Base-by-base conservation (phyloP, 441 rosid species). In the Populus tomentosa region DNA sequence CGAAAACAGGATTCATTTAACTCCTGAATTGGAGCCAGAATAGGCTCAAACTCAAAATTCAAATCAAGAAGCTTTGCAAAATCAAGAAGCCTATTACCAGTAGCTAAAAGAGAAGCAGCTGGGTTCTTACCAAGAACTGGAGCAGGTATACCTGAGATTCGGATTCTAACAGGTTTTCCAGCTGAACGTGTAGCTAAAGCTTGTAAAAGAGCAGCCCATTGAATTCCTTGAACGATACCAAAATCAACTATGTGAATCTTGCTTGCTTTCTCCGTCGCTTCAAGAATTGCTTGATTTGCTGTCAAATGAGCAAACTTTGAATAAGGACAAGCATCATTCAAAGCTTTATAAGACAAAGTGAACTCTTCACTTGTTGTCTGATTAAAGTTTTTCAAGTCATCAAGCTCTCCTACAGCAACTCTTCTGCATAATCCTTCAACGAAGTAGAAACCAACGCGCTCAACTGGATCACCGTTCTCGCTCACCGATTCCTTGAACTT, bases 171-270 rank as follows among this genome's bases (percentile, higher is more conserved):
- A 10, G 99, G 98, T 76, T 90, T 95, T 10, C 94, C 98, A 0
- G 88, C 71, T 3, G 91, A 77, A 24, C 99, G 88, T 32, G 97
- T 91, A 8, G 99, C 96, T 20, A 95, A 76, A 67, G 90, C 97
- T 81, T 95, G 97, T 35, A 95, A 78, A 1, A 95, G 86, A 62
- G 97, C 91, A 14, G 98, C 87, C 99, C 97, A 95, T 74, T 93
- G 98, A 76, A 93, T 85, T n/a, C 99, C 99, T 81, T 95, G 97
- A 76, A 93, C 95, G 64, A 93, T 88, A 68, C 98, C 98, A 35
- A 93, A 95, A 82, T 95, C 98, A 42, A 95, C 88, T 61, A 95
- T 88, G 89, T 95, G 98, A 80, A 95, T 95, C 84, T 88, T 90
- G 76, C 74, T 80, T 5, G 94, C 90, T 20, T 65, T 64, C 74